A percentile compares a stretch with the other conserved stretches of the same genome.
These are phyloP conservation scores for Trypanosoma lewisi DNA, from an alignment of 208 protist genomes.

Conservation along the genomic window DNA sequence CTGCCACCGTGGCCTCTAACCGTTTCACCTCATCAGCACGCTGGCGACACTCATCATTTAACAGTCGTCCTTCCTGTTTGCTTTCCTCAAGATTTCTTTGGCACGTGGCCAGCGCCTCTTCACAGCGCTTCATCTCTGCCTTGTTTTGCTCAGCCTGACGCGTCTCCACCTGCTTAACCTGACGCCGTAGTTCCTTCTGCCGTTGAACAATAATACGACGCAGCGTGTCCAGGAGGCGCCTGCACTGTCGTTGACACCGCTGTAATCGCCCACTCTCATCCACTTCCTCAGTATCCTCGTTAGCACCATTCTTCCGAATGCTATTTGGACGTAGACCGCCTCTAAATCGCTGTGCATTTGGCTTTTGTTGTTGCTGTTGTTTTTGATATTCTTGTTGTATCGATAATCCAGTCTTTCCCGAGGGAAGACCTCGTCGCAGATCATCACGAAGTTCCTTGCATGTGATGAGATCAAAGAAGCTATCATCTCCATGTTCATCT, in stretches of 20 bases:
- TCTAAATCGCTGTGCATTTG: not conserved
- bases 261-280: conserved; percentile 12
- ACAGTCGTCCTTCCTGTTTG: conserved; percentile 3
- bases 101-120: conserved; percentile 28
- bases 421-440: conserved; percentile 1
- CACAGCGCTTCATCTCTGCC: conserved; percentile 9
- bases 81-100: conserved; percentile 27
- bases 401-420: not conserved
- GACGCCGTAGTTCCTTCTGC: conserved; percentile 10
- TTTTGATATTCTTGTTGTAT: not conserved
- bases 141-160: conserved; percentile 10
- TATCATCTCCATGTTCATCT: conserved; percentile 6
- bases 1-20: conserved; percentile 9
- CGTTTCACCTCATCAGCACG: conserved; percentile 21
- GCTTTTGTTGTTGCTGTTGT: not conserved
- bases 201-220: conserved; percentile 6
- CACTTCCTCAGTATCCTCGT: not conserved
- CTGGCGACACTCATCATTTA: conserved; percentile 6
- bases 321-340: not conserved
- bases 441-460: conserved; percentile 12
- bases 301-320: not conserved
- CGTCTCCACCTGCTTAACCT: not conserved
- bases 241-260: conserved; percentile 8
- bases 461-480: conserved; percentile 11
- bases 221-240: conserved; percentile 16